Percentiles rank a stretch among this genome's conserved stretches.
phyloP scores from a whole-genome alignment of 371 early-diverging fungal genomes.

The Batkoa obscura region DNA sequence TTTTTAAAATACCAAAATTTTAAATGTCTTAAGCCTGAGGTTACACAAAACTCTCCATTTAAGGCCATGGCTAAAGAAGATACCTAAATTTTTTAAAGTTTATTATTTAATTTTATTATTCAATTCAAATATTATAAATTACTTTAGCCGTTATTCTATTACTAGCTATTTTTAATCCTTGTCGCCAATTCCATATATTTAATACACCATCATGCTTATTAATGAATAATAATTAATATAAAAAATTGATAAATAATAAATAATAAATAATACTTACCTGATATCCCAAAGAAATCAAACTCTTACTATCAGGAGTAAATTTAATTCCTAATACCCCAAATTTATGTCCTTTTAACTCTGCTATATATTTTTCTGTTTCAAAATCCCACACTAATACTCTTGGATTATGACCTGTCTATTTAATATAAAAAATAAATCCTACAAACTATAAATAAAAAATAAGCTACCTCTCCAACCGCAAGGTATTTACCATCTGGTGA shows the following conservation, averaged over 20 bases:
- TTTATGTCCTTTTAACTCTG: conserved; percentile 55
- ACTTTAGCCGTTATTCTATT: conserved; percentile 49
- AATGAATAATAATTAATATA: no score
- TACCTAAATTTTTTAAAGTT: conserved; percentile 9
- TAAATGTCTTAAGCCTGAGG: conserved; percentile 57
- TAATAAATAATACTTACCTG: conserved; percentile 24
- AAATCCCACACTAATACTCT: conserved; percentile 55
- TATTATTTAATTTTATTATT: neutral
- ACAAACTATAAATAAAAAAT: neutral
- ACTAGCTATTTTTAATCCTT: conserved; percentile 37
- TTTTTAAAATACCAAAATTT: conserved; percentile 63
- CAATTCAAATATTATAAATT: conserved; percentile 7
- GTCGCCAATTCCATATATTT: conserved; percentile 68
- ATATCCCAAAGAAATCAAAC: conserved; percentile 61
- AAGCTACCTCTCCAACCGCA: conserved; percentile 57
- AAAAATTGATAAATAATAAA: conserved; percentile 4
- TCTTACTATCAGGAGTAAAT: conserved; percentile 54
- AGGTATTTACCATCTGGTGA: conserved; percentile 56
- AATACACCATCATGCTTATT: conserved; percentile 58
- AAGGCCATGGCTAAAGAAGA: conserved; percentile 37
- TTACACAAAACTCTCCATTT: conserved; percentile 51
- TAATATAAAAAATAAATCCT: neutral
- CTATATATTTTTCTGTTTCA: conserved; percentile 23
- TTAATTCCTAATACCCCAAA: conserved; percentile 51
- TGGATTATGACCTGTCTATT: conserved; percentile 65